phyloP scores from a whole-genome alignment of 2,329 filamentous ascomycete species.

The Akanthomyces dipterigenus region DNA sequence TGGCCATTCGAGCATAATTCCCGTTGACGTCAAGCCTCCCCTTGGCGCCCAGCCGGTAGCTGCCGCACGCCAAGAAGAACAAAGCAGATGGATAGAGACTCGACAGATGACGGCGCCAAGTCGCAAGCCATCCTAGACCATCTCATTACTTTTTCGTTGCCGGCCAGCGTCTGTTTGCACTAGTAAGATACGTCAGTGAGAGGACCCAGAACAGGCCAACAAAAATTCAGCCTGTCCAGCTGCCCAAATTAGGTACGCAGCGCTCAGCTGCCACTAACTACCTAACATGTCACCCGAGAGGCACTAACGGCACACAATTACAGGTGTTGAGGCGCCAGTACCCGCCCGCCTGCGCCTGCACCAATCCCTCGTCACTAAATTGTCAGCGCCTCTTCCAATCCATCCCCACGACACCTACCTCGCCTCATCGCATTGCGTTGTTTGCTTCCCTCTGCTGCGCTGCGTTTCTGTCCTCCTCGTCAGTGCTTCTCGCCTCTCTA shows the following conservation, averaged over 20 bases:
- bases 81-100: neutral
- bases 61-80: neutral
- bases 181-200: no score
- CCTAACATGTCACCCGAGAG: no score
- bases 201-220: no score
- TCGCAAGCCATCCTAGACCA: no score
- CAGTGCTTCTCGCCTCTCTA: neutral
- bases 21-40: neutral
- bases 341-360: neutral
- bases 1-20: neutral
- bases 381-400: neutral
- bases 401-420: neutral
- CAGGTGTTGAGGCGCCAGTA: no score
- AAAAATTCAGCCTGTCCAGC: neutral
- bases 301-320: no score
- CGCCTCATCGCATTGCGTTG: neutral
- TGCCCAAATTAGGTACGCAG: no score
- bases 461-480: neutral
- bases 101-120: no score
- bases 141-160: no score
- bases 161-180: no score
- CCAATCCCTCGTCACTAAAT: neutral
- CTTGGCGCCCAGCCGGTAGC: conserved; percentile 5
- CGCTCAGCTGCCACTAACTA: no score
- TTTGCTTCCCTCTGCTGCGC: neutral